These are phyloP conservation scores for Sporobolomyces roseus DNA, from an alignment of 768 basidiomycete genomes.

Conservation along the genomic window DNA sequence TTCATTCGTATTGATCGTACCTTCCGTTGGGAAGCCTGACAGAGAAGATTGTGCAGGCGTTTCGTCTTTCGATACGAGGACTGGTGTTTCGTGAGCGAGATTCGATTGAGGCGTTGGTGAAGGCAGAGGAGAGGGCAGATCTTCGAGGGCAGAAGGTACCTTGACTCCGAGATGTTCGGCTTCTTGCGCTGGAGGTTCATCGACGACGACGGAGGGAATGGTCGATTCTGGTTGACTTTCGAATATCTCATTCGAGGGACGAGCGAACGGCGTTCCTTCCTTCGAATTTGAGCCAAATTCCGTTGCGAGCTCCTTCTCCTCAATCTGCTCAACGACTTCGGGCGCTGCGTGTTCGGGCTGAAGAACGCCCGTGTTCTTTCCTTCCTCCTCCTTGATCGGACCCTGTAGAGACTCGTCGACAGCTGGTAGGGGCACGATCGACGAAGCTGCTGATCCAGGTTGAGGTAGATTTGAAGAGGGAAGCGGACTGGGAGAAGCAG, in stretches of 20 bases:
- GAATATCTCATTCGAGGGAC: neutral
- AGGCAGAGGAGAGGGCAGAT: conserved; percentile 18
- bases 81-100: neutral
- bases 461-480: neutral
- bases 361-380: no score
- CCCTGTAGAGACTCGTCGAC: neutral
- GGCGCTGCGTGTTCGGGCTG: neutral
- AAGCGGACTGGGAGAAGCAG: neutral
- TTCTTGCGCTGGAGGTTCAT: conserved; percentile 9
- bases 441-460: conserved; percentile 1
- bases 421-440: conserved; percentile 5
- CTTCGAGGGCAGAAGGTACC: conserved; percentile 5
- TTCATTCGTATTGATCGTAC: no score
- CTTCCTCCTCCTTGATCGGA: neutral
- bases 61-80: no score
- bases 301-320: neutral
- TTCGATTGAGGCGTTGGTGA: neutral
- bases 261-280: neutral
- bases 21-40: no score
- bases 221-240: neutral
- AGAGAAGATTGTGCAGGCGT: neutral
- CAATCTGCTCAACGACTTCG: neutral
- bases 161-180: conserved; percentile 20
- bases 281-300: neutral
- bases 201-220: neutral